Evolutionary conservation across 768 basidiomycete species (phyloP).

Genomic region (Cyclocybe cylindracea): DNA sequence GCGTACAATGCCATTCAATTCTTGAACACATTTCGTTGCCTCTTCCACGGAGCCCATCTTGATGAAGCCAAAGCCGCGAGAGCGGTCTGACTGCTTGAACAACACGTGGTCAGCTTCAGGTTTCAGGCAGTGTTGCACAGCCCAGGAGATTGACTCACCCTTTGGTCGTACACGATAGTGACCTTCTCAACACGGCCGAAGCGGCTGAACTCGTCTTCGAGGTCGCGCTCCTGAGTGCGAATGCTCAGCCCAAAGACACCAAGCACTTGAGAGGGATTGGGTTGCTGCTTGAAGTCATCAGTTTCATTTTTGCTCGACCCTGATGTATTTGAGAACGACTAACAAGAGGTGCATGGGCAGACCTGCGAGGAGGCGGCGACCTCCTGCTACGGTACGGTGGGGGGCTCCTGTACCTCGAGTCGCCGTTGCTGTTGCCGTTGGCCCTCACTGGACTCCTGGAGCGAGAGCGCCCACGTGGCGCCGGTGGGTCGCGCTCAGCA

Average conservation of each 20-base stretch:
- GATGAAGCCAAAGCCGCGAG: constrained; percentile 98
- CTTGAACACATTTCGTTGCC: constrained; percentile 83
- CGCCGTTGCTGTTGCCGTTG: constrained; percentile 38
- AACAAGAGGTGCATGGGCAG: constrained; percentile 75
- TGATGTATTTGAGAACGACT: constrained; percentile 30
- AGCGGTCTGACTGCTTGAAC: constrained; percentile 77
- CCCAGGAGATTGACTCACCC: constrained; percentile 58
- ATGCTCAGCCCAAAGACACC: constrained; percentile 99
- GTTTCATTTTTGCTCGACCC: constrained; percentile 18
- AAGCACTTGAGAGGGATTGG: constrained; percentile 84
- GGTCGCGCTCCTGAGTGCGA: constrained; percentile 88
- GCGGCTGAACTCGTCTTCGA: constrained; percentile 91
- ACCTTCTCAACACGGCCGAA: constrained; percentile 93
- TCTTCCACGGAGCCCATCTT: constrained; percentile 90
- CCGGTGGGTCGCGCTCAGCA: constrained; percentile 55
- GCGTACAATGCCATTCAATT: constrained; percentile 89
- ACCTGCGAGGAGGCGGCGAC: constrained; percentile 63
- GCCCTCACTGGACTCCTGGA: constrained; percentile 66
- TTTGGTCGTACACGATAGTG: constrained; percentile 94
- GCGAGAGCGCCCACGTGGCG: constrained; percentile 69
- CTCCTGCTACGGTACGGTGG: constrained; percentile 46
- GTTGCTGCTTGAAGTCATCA: constrained; percentile 65
- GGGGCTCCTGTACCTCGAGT: constrained; percentile 51
- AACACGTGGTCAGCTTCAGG: constrained; percentile 10
- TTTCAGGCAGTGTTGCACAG: not conserved